Evolutionary conservation across 331 rosid genomes (phyloP), one percentile per base, ranked within the genome.

Genomic region (Telfairia occidentalis): DNA sequence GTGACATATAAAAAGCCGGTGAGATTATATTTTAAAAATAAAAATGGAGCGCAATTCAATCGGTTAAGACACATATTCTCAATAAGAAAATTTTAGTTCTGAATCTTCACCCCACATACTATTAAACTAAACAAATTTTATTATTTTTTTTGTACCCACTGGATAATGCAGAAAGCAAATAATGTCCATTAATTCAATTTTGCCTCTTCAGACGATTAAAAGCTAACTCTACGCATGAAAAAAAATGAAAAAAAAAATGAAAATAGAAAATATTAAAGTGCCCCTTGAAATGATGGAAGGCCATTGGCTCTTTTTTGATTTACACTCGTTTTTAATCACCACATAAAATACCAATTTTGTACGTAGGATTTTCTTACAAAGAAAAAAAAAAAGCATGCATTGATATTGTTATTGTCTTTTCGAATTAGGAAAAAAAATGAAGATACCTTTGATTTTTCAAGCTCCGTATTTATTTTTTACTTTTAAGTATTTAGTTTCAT

Each of bases 231-330:
- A 34, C 5, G 19, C n/a, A n/a, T 10, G 34, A 16, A 35, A 76
- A 55, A 71, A 34, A 32, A 29, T n/a, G 3, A 50, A 50, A 23
- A 2, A 29, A 48, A 21, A 35, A 18, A 24, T 29, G 5, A 61
- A 23, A 29, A 71, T 48, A 16, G 5, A 15, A 60, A 60, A 63
- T 37, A 38, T 38, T 65, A 49, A 59, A 29, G 7, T 82, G 87
- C 16, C 89, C 84, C 53, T 87, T 85, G 85, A 87, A 67, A 77
- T 76, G 70, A 34, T 76, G 78, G 65, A 80, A 78, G 76, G 89
- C 24, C 89, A 48, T 59, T 65, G 73, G 73, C 73, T 65, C n/a
- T 37, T 35, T 65, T 65, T 65, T 32, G 73, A 37, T 21, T 34
- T 35, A 19, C 42, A 18, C 18, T 63, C 45, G 2, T 63, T 7